phyloP scores from a whole-genome alignment of 768 basidiomycete species.

The Boletus edulis region DNA sequence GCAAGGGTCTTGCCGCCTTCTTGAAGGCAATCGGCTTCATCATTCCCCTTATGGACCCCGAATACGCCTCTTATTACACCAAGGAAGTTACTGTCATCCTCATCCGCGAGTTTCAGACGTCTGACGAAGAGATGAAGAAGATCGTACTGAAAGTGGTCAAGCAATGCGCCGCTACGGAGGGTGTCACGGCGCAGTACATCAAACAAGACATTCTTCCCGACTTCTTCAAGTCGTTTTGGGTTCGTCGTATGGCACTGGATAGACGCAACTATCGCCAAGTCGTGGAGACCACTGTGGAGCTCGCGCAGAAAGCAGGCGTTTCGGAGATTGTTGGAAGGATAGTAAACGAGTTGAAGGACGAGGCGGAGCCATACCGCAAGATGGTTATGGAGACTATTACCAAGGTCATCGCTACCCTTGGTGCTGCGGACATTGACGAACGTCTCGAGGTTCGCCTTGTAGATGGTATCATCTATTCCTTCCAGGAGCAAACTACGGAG shows the following conservation, averaged over 20 bases:
- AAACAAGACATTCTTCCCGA: constrained; percentile 98
- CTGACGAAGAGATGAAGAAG: constrained; percentile 99
- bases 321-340: constrained; percentile 90
- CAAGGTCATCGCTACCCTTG: constrained; percentile 88
- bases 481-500: constrained; percentile 99
- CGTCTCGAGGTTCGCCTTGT: constrained; percentile 90
- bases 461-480: constrained; percentile 98
- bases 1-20: constrained; percentile 76
- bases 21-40: constrained; percentile 97
- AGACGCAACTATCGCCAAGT: constrained; percentile 95
- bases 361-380: constrained; percentile 83
- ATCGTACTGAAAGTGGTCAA: constrained; percentile 99
- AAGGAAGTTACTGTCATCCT: constrained; percentile 97
- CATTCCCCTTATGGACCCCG: constrained; percentile 99
- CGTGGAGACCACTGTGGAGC: constrained; percentile 97
- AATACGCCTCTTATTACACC: constrained; percentile 98
- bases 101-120: constrained; percentile 97
- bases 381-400: constrained; percentile 99
- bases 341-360: constrained; percentile 60
- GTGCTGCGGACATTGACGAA: constrained; percentile 98
- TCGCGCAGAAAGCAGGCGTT: constrained; percentile 96
- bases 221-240: constrained; percentile 99
- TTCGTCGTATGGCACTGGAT: constrained; percentile 96
- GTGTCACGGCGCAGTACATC: constrained; percentile 94
- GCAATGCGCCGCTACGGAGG: constrained; percentile 97